Evolutionary conservation across 768 basidiomycete genomes (phyloP), one percentile per base, ranked within the genome.

Genomic region (Chalciporus sphaerocephalus): DNA sequence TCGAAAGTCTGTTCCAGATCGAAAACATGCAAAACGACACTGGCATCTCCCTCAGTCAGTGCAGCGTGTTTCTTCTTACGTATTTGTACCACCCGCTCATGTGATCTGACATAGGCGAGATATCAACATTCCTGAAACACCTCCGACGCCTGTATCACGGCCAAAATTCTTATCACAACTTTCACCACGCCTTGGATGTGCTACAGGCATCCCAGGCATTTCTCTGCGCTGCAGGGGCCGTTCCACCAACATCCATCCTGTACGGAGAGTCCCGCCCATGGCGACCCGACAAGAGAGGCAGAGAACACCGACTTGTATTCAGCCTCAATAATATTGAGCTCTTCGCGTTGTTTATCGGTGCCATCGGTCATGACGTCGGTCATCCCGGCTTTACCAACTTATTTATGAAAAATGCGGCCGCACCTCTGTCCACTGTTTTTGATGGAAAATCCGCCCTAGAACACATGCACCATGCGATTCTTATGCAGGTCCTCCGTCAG

Each of bases 141-240:
- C 78, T 98, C n/a, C 81, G 86, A n/a, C 80, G 81, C 22, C 84
- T 95, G 40, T 99, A 99, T 65, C 87, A 93, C 50, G 76, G 79
- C 41, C 82, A 85, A 47, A 97, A 97, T 68, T 85, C 87, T 21
- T 99, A 99, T 65, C 96, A 99, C 74, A 99, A 98, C 61, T 98
- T 95, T 62, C 83, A 91, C 50, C 96, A 99, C 67, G 96, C 94
- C 1, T 73, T 96, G 34, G 96, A 99, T 65, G 96, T 98, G 13
- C 76, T 98, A 17, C 96, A 99, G 61, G 93, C 94, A 0, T 80
- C 83, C 4, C 92, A 96, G 58, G 81, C 79, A 17, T 97, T 93
- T 69, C 74, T 99, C 20, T 76, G 76, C 37, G 74, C 80, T 22
- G 86, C 88, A 13, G 85, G 83, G 23, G 76, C 87, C 61, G 88